phyloP scores from a whole-genome alignment of 257 asterid genomes.

The Nicotiana undulata region DNA sequence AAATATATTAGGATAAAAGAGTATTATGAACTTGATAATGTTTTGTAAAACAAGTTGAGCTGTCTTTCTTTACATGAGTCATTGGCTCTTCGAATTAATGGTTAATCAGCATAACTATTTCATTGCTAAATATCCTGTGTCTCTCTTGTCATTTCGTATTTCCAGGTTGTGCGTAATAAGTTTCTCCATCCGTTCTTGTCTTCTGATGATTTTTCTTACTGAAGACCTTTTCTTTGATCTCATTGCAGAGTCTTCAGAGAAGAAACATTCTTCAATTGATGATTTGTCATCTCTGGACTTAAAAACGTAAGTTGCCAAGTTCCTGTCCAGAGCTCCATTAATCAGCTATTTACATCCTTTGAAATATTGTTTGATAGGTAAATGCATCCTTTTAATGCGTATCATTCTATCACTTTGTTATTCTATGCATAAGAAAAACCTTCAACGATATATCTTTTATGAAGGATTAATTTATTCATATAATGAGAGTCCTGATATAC shows the following conservation, averaged over 20 bases:
- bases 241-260: slow-evolving; percentile 61
- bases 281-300: slow-evolving; percentile 72
- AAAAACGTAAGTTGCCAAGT: slow-evolving; percentile 45
- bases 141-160: not conserved
- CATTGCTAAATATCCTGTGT: not conserved
- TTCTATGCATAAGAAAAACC: not conserved
- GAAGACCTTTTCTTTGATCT: slow-evolving; percentile 8
- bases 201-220: not conserved
- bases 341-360: not conserved
- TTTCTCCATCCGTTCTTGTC: not conserved
- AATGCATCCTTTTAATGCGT: too few species aligned
- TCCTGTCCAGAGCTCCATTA: not conserved
- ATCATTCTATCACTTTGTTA: not conserved
- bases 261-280: slow-evolving; percentile 46
- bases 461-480: not conserved
- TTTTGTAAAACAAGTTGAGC: not conserved
- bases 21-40: not conserved
- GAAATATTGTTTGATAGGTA: not conserved
- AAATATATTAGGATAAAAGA: not conserved
- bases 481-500: not conserved
- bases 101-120: not conserved
- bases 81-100: not conserved
- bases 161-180: not conserved
- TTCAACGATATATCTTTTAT: not conserved
- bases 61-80: not conserved